Conservation (phyloP, 2,329 filamentous ascomycete species). For the Neopestalotiopsis sp. region DNA sequence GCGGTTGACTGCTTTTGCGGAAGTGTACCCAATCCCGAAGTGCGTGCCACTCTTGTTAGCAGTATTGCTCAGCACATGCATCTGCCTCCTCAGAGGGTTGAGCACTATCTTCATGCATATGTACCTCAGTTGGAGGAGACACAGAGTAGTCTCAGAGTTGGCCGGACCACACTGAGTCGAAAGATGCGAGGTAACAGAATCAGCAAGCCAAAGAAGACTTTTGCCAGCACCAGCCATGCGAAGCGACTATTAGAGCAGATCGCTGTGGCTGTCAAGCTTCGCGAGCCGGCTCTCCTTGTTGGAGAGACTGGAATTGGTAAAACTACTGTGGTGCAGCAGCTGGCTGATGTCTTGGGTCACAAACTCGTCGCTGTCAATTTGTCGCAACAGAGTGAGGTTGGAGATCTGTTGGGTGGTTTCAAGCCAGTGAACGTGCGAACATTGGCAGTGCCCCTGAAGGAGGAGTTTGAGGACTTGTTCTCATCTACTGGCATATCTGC, state of each 20-base stretch:
- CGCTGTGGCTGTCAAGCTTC: conserved; percentile 78
- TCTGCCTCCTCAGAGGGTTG: conserved; percentile 79
- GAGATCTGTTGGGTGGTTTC: conserved; percentile 94
- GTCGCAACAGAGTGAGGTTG: conserved; percentile 96
- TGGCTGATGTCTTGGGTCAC: conserved; percentile 83
- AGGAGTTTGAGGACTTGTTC: conserved; percentile 93
- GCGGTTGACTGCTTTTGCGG: conserved; percentile 91
- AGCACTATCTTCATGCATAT: conserved; percentile 77
- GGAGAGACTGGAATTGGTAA: conserved; percentile 99
- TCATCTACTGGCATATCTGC: conserved; percentile 82
- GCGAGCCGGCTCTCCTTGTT: conserved; percentile 93
- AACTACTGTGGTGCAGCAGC: conserved; percentile 92
- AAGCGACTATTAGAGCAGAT: conserved; percentile 88
- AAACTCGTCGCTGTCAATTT: conserved; percentile 93
- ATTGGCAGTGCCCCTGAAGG: conserved; percentile 86
- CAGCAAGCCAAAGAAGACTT: conserved; percentile 66
- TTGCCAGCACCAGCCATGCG: conserved; percentile 88
- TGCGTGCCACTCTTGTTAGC: conserved; percentile 65
- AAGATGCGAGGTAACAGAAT: conserved; percentile 56
- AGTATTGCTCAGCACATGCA: conserved; percentile 87
- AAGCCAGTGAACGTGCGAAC: conserved; percentile 93
- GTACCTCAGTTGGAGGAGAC: conserved; percentile 72
- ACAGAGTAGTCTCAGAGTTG: conserved; percentile 65
- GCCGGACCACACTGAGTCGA: conserved; percentile 69
- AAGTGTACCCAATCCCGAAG: conserved; percentile 71